These are phyloP conservation scores for Epichloe bromicola DNA, from an alignment of 2,329 filamentous ascomycete species.

Conservation along the genomic window DNA sequence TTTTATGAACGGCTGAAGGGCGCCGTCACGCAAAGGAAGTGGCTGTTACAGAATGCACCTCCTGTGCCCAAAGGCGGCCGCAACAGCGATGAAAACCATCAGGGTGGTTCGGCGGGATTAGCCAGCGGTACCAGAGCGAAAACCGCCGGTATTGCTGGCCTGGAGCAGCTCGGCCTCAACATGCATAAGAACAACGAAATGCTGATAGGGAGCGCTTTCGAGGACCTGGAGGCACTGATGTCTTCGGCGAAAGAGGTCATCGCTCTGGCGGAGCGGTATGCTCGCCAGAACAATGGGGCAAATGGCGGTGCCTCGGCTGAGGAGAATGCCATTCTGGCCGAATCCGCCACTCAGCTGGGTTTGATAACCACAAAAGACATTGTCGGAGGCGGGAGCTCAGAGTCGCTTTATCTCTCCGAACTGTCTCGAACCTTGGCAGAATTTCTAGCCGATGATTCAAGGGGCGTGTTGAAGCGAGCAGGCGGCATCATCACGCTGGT, in stretches of 20 bases:
- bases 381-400: constrained; percentile 60
- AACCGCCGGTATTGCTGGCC: constrained; percentile 76
- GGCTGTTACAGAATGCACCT: constrained; percentile 82
- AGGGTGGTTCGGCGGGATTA: constrained; percentile 13
- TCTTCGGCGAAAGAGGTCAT: constrained; percentile 94
- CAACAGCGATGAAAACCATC: constrained; percentile 22
- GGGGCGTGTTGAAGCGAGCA: constrained; percentile 63
- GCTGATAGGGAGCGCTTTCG: constrained; percentile 86
- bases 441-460: constrained; percentile 74
- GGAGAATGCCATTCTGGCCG: constrained; percentile 61
- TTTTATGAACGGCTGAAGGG: constrained; percentile 83
- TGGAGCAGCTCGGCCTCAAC: constrained; percentile 75
- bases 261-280: constrained; percentile 79
- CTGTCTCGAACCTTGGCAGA: constrained; percentile 75
- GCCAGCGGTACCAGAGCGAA: constrained; percentile 30
- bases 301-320: constrained; percentile 51
- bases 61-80: constrained; percentile 58
- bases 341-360: constrained; percentile 67
- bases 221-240: constrained; percentile 94
- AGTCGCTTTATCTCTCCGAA: constrained; percentile 81
- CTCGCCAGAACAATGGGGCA: constrained; percentile 49
- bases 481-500: constrained; percentile 84
- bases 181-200: constrained; percentile 85
- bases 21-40: constrained; percentile 84
- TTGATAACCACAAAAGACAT: constrained; percentile 90